These are phyloP conservation scores for Musa balbisiana DNA, from an alignment of 202 grass and related monocot species.

Conservation along the genomic window DNA sequence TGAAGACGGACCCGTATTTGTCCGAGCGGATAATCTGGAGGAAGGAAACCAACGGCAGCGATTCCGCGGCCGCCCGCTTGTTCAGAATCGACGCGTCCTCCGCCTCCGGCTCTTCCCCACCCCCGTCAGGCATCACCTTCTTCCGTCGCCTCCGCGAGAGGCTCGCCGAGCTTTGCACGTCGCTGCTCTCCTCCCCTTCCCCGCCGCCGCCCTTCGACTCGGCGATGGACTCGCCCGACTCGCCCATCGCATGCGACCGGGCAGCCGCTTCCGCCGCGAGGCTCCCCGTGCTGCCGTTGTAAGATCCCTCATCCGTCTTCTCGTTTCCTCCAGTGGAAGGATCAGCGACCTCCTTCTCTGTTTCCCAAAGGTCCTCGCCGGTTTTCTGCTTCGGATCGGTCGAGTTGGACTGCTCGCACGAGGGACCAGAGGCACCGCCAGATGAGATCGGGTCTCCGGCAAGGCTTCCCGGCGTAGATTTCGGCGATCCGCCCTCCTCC, in stretches of 20 bases:
- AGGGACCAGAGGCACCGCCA: slow-evolving; percentile 3
- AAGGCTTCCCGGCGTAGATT: not conserved
- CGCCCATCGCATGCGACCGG: slow-evolving; percentile 11
- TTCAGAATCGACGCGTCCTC: not conserved
- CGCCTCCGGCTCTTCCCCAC: not conserved
- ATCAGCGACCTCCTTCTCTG: not conserved
- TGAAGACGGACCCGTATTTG: slow-evolving; percentile 10
- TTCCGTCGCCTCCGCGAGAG: slow-evolving; percentile 9
- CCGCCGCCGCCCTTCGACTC: slow-evolving; percentile 3
- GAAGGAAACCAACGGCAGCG: not conserved
- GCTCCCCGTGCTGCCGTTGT: slow-evolving; percentile 13
- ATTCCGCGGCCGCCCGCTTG: slow-evolving; percentile 1
- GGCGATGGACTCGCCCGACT: slow-evolving; percentile 6
- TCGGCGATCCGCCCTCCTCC: not conserved
- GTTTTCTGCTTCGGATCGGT: slow-evolving; percentile 12
- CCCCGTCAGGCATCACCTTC: not conserved
- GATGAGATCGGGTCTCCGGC: slow-evolving; percentile 12
- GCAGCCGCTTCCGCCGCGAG: not conserved
- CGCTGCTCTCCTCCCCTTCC: slow-evolving; percentile 2
- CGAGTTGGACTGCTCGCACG: slow-evolving; percentile 5
- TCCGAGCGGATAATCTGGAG: slow-evolving; percentile 9
- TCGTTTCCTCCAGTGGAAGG: not conserved
- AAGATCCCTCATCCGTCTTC: not conserved
- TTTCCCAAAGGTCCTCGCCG: not conserved
- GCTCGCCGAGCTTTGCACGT: slow-evolving; percentile 20